A percentile compares a stretch with the other conserved stretches of the same genome.
Evolutionary conservation across 2,329 filamentous ascomycete species (phyloP).

Genomic region (Furcasterigmium sp.): DNA sequence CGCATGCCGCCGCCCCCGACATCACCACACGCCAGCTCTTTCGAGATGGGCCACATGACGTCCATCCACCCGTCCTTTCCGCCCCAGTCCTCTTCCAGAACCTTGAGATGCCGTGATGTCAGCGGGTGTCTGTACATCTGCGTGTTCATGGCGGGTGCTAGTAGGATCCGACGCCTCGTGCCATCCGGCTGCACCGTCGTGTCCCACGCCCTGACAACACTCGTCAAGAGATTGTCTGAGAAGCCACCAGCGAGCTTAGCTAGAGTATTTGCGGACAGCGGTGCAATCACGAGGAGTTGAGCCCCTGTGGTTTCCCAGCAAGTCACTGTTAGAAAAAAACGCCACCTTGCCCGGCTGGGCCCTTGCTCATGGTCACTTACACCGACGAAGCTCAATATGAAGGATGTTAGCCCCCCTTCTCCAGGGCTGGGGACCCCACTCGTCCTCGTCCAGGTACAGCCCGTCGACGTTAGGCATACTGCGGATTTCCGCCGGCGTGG

Average conservation of each 20-base stretch:
- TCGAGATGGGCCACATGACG: conserved; percentile 67
- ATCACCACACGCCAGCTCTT: conserved; percentile 80
- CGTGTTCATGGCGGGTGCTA: conserved; percentile 82
- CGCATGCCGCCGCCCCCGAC: conserved; percentile 78
- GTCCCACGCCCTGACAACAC: conserved; percentile 84
- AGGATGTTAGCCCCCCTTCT: conserved; percentile 71
- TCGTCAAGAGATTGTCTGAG: conserved; percentile 69
- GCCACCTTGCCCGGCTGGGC: too few species aligned
- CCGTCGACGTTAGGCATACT: conserved; percentile 68
- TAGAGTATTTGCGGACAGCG: conserved; percentile 77
- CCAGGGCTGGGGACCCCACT: conserved; percentile 75
- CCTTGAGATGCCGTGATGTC: conserved; percentile 64
- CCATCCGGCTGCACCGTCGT: conserved; percentile 56
- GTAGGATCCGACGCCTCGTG: conserved; percentile 62
- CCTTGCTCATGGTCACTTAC: conserved; percentile 12
- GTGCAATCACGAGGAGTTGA: conserved; percentile 73
- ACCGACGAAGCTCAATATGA: conserved; percentile 80
- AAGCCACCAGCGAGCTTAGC: conserved; percentile 79
- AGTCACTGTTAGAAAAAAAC: background rate
- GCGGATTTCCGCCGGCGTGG: conserved; percentile 54
- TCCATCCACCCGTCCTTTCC: conserved; percentile 55
- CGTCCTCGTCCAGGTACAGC: conserved; percentile 78
- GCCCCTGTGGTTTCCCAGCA: conserved; percentile 50
- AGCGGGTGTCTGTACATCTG: conserved; percentile 87
- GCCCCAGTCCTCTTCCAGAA: conserved; percentile 73